Evolutionary conservation across 169 alveolate genomes (phyloP).

Genomic region (Plasmodium knowlesi): DNA sequence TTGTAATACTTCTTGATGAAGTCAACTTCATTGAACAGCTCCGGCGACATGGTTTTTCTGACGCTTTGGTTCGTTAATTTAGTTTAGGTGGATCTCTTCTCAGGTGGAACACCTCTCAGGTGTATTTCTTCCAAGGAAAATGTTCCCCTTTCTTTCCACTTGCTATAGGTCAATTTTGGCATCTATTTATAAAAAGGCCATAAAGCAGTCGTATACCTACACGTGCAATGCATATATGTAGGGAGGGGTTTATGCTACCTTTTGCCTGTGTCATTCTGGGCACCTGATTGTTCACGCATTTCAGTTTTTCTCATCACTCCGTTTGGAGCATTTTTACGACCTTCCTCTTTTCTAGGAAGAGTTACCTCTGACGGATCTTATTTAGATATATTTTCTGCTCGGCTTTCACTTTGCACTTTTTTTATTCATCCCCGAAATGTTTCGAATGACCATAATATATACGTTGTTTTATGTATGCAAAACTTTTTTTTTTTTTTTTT

Average conservation of each 20-base stretch:
- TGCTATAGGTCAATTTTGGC: neutral
- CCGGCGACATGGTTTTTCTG: slow-evolving; percentile 7
- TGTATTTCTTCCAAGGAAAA: neutral
- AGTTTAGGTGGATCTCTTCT: neutral
- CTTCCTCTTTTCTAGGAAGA: neutral
- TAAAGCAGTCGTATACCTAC: neutral
- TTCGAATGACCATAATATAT: neutral
- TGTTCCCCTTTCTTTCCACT: neutral
- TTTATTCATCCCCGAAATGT: neutral
- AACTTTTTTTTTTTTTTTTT: neutral
- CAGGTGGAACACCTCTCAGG: neutral
- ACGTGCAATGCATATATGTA: neutral
- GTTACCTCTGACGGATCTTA: neutral
- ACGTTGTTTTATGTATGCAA: neutral
- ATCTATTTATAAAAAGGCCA: neutral
- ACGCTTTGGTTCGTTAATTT: neutral
- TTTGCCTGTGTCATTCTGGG: neutral
- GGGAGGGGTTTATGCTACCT: neutral
- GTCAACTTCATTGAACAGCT: slow-evolving; percentile 23
- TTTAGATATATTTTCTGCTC: neutral
- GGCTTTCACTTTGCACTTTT: neutral
- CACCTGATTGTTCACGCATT: neutral
- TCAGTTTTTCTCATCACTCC: neutral
- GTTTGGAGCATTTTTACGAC: neutral
- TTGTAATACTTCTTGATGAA: slow-evolving; percentile 34